Evolutionary conservation across 768 basidiomycete species (phyloP).

Genomic region (Podaxis pistillaris): DNA sequence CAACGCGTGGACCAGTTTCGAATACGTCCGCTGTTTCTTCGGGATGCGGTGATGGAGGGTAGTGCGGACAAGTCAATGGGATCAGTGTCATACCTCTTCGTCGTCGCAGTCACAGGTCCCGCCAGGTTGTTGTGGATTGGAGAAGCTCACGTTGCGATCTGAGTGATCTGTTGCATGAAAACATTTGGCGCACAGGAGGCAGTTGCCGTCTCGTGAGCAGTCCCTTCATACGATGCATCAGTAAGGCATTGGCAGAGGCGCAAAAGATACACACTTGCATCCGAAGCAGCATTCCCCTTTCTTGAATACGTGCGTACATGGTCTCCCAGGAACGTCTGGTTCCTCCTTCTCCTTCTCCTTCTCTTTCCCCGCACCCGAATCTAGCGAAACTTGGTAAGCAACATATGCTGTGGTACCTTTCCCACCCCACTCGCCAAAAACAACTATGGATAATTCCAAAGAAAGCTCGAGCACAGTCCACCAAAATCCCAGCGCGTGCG

Average conservation of each 20-base stretch:
- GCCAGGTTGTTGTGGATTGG: constrained; percentile 87
- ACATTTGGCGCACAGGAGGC: constrained; percentile 86
- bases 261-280: constrained; percentile 72
- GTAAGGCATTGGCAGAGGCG: constrained; percentile 1
- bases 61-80: constrained; percentile 67
- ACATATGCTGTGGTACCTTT: constrained; percentile 58
- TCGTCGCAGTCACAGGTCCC: constrained; percentile 97
- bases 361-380: constrained; percentile 49
- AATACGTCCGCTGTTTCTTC: constrained; percentile 23
- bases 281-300: constrained; percentile 92
- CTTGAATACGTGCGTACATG: constrained; percentile 84
- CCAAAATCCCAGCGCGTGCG: constrained; percentile 77
- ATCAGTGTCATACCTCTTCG: constrained; percentile 75
- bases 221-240: constrained; percentile 51
- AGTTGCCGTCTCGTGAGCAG: constrained; percentile 86
- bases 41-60: constrained; percentile 56
- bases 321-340: constrained; percentile 60
- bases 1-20: constrained; percentile 8
- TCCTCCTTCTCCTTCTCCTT: constrained; percentile 47
- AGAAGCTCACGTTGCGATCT: constrained; percentile 91
- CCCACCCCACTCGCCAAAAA: constrained; percentile 69
- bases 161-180: constrained; percentile 86
- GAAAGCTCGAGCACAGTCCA: constrained; percentile 80
- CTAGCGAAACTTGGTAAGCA: constrained; percentile 64
- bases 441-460: constrained; percentile 70